Percentiles rank a stretch among this genome's conserved stretches.
Conservation (phyloP, 352 stramenopile genomes). For the Pythium brachiatum region DNA sequence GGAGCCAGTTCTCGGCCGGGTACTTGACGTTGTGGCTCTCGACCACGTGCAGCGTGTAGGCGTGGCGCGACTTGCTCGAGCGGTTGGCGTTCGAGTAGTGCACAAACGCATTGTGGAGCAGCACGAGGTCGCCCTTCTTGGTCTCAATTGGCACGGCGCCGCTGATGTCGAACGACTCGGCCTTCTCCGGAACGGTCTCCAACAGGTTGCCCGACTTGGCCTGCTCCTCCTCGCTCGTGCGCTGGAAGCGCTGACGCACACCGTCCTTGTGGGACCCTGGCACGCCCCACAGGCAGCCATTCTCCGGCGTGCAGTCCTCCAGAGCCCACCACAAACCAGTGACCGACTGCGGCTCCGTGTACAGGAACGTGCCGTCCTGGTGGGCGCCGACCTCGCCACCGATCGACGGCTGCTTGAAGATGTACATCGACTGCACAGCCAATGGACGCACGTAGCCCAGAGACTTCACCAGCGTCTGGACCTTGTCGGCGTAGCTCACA, state of each 20-base stretch:
- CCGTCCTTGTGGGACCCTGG: constrained; percentile 87
- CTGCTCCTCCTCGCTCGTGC: constrained; percentile 49
- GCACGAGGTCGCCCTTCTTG: constrained; percentile 92
- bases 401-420: constrained; percentile 95
- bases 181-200: constrained; percentile 53
- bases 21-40: constrained; percentile 88
- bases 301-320: constrained; percentile 93
- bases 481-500: constrained; percentile 78
- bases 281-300: constrained; percentile 94
- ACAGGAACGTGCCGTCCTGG: constrained; percentile 97
- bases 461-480: constrained; percentile 73
- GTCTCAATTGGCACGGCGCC: constrained; percentile 69
- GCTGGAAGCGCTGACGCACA: constrained; percentile 83
- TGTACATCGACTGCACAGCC: constrained; percentile 96
- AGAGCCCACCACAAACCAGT: constrained; percentile 95
- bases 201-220: constrained; percentile 43
- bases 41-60: constrained; percentile 95
- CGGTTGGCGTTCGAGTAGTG: constrained; percentile 95
- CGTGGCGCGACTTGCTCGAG: constrained; percentile 87
- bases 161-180: constrained; percentile 55
- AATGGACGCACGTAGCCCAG: constrained; percentile 89
- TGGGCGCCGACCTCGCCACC: constrained; percentile 93
- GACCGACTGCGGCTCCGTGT: constrained; percentile 94
- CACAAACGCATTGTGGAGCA: constrained; percentile 92
- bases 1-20: constrained; percentile 92